These are phyloP conservation scores for Leccinum colubrinum DNA, from an alignment of 1,284 basidiomycete species.

Conservation along the genomic window DNA sequence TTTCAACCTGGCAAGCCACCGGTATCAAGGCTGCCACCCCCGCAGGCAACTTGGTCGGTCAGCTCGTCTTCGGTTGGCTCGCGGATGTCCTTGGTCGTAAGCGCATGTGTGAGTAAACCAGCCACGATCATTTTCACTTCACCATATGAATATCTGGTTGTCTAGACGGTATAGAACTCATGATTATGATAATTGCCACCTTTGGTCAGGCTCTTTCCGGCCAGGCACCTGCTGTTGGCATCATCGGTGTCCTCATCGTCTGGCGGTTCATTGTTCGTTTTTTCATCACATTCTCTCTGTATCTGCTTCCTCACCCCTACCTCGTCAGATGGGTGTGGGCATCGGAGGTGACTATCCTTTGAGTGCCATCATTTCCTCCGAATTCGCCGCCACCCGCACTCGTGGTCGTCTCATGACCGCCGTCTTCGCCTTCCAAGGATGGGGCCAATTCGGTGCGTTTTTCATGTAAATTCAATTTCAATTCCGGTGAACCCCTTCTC, in stretches of 20 bases:
- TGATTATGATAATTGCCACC: constrained; percentile 53
- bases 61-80: constrained; percentile 55
- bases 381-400: constrained; percentile 59
- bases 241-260: constrained; percentile 59
- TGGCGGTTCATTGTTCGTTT: constrained; percentile 47
- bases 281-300: constrained; percentile 1
- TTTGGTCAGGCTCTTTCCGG: constrained; percentile 51
- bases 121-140: not conserved
- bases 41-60: constrained; percentile 60
- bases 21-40: constrained; percentile 79
- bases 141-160: not conserved
- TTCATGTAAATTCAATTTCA: constrained; percentile 14
- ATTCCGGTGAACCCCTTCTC: not conserved
- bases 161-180: constrained; percentile 57
- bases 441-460: constrained; percentile 48
- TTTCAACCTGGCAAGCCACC: constrained; percentile 63
- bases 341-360: constrained; percentile 59
- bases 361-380: constrained; percentile 50
- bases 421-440: constrained; percentile 56
- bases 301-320: constrained; percentile 10
- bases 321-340: constrained; percentile 48
- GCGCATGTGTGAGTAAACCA: constrained; percentile 27
- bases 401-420: constrained; percentile 58
- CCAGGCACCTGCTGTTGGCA: constrained; percentile 50
- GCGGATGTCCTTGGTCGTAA: constrained; percentile 58